These are phyloP conservation scores for Choiromyces venosus DNA, from an alignment of 495 filamentous ascomycete species.

Conservation along the genomic window DNA sequence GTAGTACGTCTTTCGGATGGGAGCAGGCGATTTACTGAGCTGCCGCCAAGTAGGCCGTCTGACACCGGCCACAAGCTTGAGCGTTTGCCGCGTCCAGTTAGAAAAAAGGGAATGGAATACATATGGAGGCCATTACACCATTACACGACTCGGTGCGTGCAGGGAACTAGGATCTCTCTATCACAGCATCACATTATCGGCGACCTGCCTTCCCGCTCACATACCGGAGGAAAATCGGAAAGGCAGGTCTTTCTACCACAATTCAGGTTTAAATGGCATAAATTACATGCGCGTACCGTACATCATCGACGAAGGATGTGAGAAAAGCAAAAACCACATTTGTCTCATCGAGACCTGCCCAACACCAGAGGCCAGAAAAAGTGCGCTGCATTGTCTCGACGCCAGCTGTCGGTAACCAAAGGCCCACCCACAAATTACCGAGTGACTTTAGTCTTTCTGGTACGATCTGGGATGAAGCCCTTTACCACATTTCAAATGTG, in stretches of 20 bases:
- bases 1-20: slow-evolving; percentile 13
- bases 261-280: slow-evolving; percentile 19
- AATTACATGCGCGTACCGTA: slow-evolving; percentile 9
- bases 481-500: neutral
- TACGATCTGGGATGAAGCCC: slow-evolving; percentile 1
- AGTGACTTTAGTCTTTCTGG: slow-evolving; percentile 26
- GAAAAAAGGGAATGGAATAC: slow-evolving; percentile 32
- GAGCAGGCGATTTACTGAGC: slow-evolving; percentile 23
- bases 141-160: slow-evolving; percentile 14
- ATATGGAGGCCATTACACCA: slow-evolving; percentile 16
- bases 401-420: slow-evolving; percentile 36
- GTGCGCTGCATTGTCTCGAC: slow-evolving; percentile 14
- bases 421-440: slow-evolving; percentile 26
- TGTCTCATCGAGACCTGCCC: slow-evolving; percentile 18
- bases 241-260: slow-evolving; percentile 17
- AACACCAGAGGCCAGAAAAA: slow-evolving; percentile 21
- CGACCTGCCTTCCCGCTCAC: slow-evolving; percentile 15
- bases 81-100: slow-evolving; percentile 28
- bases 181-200: slow-evolving; percentile 22
- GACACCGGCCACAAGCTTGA: slow-evolving; percentile 29
- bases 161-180: slow-evolving; percentile 31
- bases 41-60: slow-evolving; percentile 32
- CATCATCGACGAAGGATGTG: slow-evolving; percentile 22
- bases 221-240: slow-evolving; percentile 16
- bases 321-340: slow-evolving; percentile 4